Percentiles rank a stretch among this genome's conserved stretches.
These are phyloP conservation scores for Echinochloa phyllopogon DNA, from an alignment of 176 grass and related monocot species.

Conservation along the genomic window DNA sequence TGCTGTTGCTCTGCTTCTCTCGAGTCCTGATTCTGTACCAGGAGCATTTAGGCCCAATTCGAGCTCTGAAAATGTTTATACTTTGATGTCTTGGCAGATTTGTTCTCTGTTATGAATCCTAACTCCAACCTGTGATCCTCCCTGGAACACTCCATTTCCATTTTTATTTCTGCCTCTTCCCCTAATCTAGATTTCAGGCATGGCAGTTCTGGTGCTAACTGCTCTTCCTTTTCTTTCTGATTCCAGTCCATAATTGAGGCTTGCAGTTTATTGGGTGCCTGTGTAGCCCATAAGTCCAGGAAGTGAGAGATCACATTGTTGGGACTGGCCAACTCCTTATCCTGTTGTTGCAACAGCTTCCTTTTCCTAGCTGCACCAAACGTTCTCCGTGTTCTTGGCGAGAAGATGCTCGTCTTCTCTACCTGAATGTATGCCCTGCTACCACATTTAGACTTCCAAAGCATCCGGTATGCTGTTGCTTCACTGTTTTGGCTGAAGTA, in stretches of 20 bases:
- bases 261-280: neutral
- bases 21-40: too few relatives aligned
- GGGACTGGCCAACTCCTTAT: neutral
- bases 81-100: too few relatives aligned
- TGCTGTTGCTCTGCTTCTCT: too few relatives aligned
- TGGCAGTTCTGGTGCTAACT: neutral
- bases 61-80: too few relatives aligned
- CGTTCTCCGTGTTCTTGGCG: neutral
- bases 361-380: too few relatives aligned
- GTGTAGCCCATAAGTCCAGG: neutral
- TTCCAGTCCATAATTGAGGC: neutral
- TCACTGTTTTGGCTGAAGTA: neutral
- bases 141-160: too few relatives aligned
- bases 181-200: too few relatives aligned
- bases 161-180: too few relatives aligned
- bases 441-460: constrained; percentile 30
- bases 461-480: neutral
- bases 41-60: too few relatives aligned
- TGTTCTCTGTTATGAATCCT: too few relatives aligned
- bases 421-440: neutral
- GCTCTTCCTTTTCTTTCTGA: neutral
- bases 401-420: neutral
- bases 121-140: too few relatives aligned
- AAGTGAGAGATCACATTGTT: neutral
- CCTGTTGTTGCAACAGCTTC: neutral